Base-by-base conservation (phyloP, 345 rosid genomes). In the Aurinia saxatilis region DNA sequence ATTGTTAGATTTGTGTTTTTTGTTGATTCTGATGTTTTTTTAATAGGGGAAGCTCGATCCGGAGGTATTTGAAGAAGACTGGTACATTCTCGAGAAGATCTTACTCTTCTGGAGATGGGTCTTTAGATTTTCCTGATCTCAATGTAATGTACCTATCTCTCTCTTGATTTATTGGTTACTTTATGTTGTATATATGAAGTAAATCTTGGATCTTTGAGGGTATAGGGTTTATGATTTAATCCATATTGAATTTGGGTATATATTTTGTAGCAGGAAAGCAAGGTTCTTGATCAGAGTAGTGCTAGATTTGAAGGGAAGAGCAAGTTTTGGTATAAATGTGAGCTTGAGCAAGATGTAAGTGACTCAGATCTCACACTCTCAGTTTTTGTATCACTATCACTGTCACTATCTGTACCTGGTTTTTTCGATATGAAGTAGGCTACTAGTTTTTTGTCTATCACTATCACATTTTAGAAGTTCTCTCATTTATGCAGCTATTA, bases 311-410 rank as follows among this genome's bases (percentile, higher is more conserved):
- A 78, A 71, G 81, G 69, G 36, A 75, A 51, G 47, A 71, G 75
- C 58, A 71, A 58, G 41, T 52, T 79, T 50, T 54, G 70, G 72
- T 81, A 90, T 70, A 86, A 74, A 52, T 37, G 65, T 78, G 82
- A 82, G 79, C 98, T 91, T 36, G 91, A 88, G 77, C 79, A 91
- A 84, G 98, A 88, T 61, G 98, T 88, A 75, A 81, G 96, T 74
- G 33, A 50, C 10, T 53, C 68, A 55, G 57, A 70, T 62, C 62
- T 50, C 33, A n/a, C 8, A 7, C 55, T 44, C 40, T 1, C n/a
- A 2, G 1, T 8, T 42, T 59, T 2, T 40, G n/a, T 16, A 30
- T 31, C 31, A 54, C 41, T 30, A 52, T 52, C 44, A 13, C n/a
- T n/a, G n/a, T n/a, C n/a, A n/a, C n/a, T n/a, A n/a, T n/a, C n/a